Conservation (phyloP, 2,329 filamentous ascomycete species). For the Penicillium sp. region DNA sequence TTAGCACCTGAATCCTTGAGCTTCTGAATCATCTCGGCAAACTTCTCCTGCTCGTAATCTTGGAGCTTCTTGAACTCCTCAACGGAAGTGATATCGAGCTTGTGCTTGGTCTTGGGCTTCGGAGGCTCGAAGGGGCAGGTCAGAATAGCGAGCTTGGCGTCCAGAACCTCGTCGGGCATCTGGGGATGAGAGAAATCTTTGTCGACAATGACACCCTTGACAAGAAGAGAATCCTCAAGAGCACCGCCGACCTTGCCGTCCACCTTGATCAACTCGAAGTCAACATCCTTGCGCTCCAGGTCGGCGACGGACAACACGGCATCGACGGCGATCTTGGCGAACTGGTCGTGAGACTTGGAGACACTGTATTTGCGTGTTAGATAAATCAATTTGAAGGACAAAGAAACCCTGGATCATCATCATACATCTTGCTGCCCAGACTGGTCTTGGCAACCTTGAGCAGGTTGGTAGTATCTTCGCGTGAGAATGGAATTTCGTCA, state of each 20-base stretch:
- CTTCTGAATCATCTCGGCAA: conserved; percentile 97
- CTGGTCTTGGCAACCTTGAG: conserved; percentile 94
- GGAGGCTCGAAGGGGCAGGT: conserved; percentile 98
- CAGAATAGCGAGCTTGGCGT: conserved; percentile 96
- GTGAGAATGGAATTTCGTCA: conserved; percentile 84
- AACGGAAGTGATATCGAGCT: conserved; percentile 94
- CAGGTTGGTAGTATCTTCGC: conserved; percentile 78
- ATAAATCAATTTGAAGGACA: not conserved
- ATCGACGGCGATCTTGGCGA: conserved; percentile 95
- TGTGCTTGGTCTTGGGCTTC: conserved; percentile 99
- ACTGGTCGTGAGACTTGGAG: conserved; percentile 97
- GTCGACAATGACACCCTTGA: conserved; percentile 98
- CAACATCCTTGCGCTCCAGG: conserved; percentile 92
- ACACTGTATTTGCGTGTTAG: conserved; percentile 54
- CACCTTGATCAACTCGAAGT: conserved; percentile 99
- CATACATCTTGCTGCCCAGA: conserved; percentile 88
- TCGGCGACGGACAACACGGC: conserved; percentile 96
- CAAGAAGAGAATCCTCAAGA: conserved; percentile 88
- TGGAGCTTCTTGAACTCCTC: conserved; percentile 99
- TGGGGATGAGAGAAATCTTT: conserved; percentile 99
- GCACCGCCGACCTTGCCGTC: conserved; percentile 96
- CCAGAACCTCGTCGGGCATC: conserved; percentile 92
- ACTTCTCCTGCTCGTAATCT: conserved; percentile 93
- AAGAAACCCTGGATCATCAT: conserved; percentile 17
- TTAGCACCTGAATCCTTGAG: conserved; percentile 98